A percentile compares a stretch with the other conserved stretches of the same genome.
These are phyloP conservation scores for Cladosporium sp. DNA, from an alignment of 2,329 filamentous ascomycete species.

Conservation along the genomic window DNA sequence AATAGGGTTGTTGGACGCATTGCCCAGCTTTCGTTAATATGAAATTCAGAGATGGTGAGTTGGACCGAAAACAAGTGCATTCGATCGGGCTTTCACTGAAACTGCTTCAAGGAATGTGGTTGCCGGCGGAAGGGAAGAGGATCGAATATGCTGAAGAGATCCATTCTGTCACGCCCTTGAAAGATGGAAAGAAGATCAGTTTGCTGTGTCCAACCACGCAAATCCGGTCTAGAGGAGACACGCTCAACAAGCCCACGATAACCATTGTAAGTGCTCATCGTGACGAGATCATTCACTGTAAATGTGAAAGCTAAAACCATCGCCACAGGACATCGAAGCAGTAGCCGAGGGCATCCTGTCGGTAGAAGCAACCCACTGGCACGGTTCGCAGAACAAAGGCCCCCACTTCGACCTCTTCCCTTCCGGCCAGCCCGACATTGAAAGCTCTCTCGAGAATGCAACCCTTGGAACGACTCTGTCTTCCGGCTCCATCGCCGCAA, in stretches of 20 bases:
- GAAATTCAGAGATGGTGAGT: conserved; percentile 11
- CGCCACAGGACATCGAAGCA: conserved; percentile 45
- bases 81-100: not conserved
- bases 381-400: conserved; percentile 46
- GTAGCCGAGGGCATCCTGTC: conserved; percentile 55
- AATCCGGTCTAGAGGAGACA: conserved; percentile 50
- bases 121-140: conserved; percentile 53
- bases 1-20: not conserved
- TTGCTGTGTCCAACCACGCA: conserved; percentile 54
- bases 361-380: conserved; percentile 53
- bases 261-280: conserved; percentile 38
- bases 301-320: conserved; percentile 2
- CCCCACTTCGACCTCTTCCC: conserved; percentile 56
- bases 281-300: not conserved
- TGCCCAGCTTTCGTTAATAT: not conserved
- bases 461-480: conserved; percentile 44
- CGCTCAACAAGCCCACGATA: conserved; percentile 47
- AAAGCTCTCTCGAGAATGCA: conserved; percentile 36
- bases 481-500: conserved; percentile 49
- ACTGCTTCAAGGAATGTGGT: conserved; percentile 53
- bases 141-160: conserved; percentile 63
- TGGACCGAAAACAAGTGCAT: not conserved
- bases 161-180: conserved; percentile 44
- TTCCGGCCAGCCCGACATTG: conserved; percentile 38
- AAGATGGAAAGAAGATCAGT: conserved; percentile 43